Conservation (phyloP, 305 asterid species). For the Rubia occidens region DNA sequence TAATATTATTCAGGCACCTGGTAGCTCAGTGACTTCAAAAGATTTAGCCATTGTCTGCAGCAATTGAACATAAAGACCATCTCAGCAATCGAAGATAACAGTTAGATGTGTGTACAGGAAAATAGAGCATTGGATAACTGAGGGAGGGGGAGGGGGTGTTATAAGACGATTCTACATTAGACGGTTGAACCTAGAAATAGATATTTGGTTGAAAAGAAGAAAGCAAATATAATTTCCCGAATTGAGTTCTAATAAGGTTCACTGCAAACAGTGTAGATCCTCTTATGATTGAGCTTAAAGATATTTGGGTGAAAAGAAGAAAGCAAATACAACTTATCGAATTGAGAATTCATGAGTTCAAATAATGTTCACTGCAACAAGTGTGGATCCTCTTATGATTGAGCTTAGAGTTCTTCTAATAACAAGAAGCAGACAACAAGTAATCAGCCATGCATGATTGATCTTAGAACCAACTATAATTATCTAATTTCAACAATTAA, state of each 20-base stretch:
- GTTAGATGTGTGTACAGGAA: neutral
- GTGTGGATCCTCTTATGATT: neutral
- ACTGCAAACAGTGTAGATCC: neutral
- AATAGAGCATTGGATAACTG: too few relatives aligned
- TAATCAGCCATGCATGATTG: too few relatives aligned
- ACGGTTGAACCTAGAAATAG: neutral
- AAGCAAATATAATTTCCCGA: too few relatives aligned
- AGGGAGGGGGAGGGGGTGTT: too few relatives aligned
- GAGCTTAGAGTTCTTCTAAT: neutral
- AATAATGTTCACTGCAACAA: neutral
- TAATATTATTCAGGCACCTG: conserved; percentile 49
- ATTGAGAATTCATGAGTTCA: neutral
- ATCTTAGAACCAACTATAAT: neutral
- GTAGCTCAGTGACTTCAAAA: conserved; percentile 90
- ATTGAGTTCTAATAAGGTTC: too few relatives aligned
- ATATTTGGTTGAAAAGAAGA: neutral
- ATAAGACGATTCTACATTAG: neutral
- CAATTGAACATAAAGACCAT: conserved; percentile 2
- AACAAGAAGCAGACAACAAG: neutral
- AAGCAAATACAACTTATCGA: neutral
- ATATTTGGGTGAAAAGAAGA: neutral
- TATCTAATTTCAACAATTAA: neutral
- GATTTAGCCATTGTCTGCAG: conserved; percentile 90
- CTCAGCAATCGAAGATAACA: neutral
- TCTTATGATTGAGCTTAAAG: neutral